Evolutionary conservation across 1,284 basidiomycete species (phyloP), one percentile per base, ranked within the genome.

Genomic region (Microstroma glucosiphilum): DNA sequence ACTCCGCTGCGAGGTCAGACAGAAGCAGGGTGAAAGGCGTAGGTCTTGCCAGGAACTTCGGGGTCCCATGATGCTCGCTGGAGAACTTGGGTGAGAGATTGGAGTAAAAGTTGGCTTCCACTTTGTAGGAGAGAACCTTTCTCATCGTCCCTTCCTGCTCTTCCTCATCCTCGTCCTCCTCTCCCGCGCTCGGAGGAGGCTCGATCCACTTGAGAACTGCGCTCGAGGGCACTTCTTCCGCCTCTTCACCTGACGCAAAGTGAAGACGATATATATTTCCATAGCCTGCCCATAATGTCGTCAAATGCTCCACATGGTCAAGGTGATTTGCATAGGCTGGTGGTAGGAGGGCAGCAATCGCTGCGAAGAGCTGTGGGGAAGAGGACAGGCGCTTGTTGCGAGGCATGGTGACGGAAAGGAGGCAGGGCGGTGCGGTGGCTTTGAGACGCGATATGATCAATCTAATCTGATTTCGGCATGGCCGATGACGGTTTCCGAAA

Each of bases 61-160:
- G 30, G 30, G 30, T 37, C 30, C 4, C 30, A 37, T 37, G 30
- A 37, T 37, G 30, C 30, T 37, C 4, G 30, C 30, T 37, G 4
- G 30, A 37, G 30, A 37, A 37, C 30, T 37, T 37, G 6, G 25
- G 11, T 11, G 57, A 51, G 42, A 58, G 65, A 23, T 58, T 17
- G 15, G 59, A 60, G 26, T 72, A 72, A 46, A 69, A 72, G 54
- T 72, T 70, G 23, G 62, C 59, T 41, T 72, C 70, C 2, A 72
- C 63, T 11, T 25, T 51, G 23, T 70, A 72, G 9, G 63, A 66
- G 1, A 67, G 58, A 61, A 70, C 56, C 60, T 72, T 72, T 1
- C 70, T 26, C 9, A 60, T 49, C 26, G 69, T 63, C 1, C 67
- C 69, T 40, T 71, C 69, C 48, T 72, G 57, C 19, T 21, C 40